These are phyloP conservation scores for Glycyrrhiza uralensis DNA, from an alignment of 306 rosid genomes.

Conservation along the genomic window DNA sequence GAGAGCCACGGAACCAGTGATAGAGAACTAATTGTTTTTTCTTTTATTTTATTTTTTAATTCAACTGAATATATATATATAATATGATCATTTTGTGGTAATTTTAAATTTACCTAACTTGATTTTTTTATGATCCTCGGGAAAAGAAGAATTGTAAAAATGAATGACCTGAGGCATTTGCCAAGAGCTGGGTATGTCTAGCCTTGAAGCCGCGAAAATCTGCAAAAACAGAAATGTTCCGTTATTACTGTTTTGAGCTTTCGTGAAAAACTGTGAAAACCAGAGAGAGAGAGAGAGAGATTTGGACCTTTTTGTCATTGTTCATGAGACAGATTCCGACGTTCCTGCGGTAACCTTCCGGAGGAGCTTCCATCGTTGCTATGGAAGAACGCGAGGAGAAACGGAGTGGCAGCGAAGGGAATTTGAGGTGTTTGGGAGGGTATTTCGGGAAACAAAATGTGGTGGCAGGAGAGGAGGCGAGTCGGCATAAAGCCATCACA, in stretches of 20 bases:
- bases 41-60: too few species aligned
- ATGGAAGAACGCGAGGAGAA: conserved; percentile 10
- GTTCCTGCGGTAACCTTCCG: conserved; percentile 77
- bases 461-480: conserved; percentile 5
- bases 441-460: conserved; percentile 19
- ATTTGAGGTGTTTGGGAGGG: conserved; percentile 23
- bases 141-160: background rate
- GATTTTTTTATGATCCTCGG: background rate
- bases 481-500: conserved; percentile 55
- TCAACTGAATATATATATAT: too few species aligned
- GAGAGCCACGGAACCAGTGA: too few species aligned
- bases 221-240: background rate
- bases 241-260: background rate
- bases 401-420: conserved; percentile 19
- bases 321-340: conserved; percentile 80
- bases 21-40: too few species aligned
- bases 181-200: conserved; percentile 75
- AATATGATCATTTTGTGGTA: too few species aligned
- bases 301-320: conserved; percentile 53
- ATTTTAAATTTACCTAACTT: too few species aligned
- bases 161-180: conserved; percentile 90
- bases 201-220: conserved; percentile 74
- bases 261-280: background rate
- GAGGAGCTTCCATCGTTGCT: conserved; percentile 76
- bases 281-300: background rate